A percentile compares a stretch with the other conserved stretches of the same genome.
These are phyloP conservation scores for Hypomontagnella monticulosa DNA, from an alignment of 495 filamentous ascomycete genomes.

Conservation along the genomic window DNA sequence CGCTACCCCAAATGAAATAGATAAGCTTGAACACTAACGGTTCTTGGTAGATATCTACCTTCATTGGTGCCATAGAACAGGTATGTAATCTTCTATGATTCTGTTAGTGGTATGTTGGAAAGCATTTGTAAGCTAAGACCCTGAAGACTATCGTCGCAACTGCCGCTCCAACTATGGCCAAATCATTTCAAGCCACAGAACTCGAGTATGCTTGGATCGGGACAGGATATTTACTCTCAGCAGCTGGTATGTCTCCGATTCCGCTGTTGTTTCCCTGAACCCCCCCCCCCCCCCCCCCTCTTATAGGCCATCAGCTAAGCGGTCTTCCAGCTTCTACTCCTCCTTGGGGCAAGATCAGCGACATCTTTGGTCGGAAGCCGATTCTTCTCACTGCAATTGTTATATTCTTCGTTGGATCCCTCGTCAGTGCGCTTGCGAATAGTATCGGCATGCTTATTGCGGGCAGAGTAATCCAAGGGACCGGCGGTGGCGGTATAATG, in stretches of 20 bases:
- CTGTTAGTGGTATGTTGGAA: too few relatives aligned
- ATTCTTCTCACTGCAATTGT: constrained; percentile 77
- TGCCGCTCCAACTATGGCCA: constrained; percentile 67
- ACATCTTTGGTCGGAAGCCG: constrained; percentile 87
- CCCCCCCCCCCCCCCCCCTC: too few relatives aligned
- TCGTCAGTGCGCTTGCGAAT: constrained; percentile 73
- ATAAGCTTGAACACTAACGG: too few relatives aligned
- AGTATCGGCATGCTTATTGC: constrained; percentile 79
- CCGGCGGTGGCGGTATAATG: constrained; percentile 84
- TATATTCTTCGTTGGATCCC: constrained; percentile 78
- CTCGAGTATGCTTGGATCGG: constrained; percentile 82
- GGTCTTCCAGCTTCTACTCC: constrained; percentile 57
- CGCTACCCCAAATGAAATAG: too few relatives aligned
- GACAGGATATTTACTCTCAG: constrained; percentile 68
- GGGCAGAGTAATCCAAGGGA: constrained; percentile 80
- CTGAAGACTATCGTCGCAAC: constrained; percentile 48
- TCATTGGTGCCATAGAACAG: too few relatives aligned
- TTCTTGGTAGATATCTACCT: too few relatives aligned
- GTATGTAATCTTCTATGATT: too few relatives aligned
- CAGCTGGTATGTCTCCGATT: constrained; percentile 63
- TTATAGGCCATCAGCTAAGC: constrained; percentile 21
- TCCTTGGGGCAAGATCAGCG: constrained; percentile 83
- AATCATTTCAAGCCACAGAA: constrained; percentile 65
- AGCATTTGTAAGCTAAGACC: too few relatives aligned
- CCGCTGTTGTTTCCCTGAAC: neutral